Evolutionary conservation across 2,329 filamentous ascomycete genomes (phyloP), one percentile per base, ranked within the genome.

Genomic region (Venturia oleaginea): DNA sequence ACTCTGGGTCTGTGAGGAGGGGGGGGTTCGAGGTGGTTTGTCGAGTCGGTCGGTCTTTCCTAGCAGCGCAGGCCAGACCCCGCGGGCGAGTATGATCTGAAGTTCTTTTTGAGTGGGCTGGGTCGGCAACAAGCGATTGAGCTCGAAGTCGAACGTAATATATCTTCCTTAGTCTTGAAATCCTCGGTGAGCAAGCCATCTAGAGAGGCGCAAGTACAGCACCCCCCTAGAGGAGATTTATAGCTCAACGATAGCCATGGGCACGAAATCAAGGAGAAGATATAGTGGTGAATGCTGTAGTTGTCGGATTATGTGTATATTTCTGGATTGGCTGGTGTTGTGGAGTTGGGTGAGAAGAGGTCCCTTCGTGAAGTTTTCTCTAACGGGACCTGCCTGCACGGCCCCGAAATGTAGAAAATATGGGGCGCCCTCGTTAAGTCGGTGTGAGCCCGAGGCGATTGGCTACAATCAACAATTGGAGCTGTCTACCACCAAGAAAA

Each of bases 131-230:
- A 51, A 61, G 63, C 63, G 6, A 38, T 60, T 30, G 54, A 64
- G 54, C 40, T 59, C 40, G 32, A 61, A 61, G 54, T 60, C 63
- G 55, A 61, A 64, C 37, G 27, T 60, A n/a, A 61, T 73, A 70
- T 72, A 75, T 76, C 73, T 76, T 75, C 74, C 73, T 69, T 72
- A 76, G 74, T 78, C 79, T 85, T 83, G 81, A 82, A 82, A 80
- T 80, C 83, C 83, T 91, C 88, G 86, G 81, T 86, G 87, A 88
- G 87, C 89, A 91, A 88, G 74, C 86, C 86, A 88, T 88, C 91
- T 90, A 92, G 85, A 86, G 84, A 84, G 84, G 85, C 84, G 73
- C 78, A 77, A 76, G 73, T 75, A 72, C 73, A 71, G 74, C 81
- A 77, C 80, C 81, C 85, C 86, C 87, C 87, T 86, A 92, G 89